Conservation (phyloP, 2,329 filamentous ascomycete species). For the Neurospora sp. region DNA sequence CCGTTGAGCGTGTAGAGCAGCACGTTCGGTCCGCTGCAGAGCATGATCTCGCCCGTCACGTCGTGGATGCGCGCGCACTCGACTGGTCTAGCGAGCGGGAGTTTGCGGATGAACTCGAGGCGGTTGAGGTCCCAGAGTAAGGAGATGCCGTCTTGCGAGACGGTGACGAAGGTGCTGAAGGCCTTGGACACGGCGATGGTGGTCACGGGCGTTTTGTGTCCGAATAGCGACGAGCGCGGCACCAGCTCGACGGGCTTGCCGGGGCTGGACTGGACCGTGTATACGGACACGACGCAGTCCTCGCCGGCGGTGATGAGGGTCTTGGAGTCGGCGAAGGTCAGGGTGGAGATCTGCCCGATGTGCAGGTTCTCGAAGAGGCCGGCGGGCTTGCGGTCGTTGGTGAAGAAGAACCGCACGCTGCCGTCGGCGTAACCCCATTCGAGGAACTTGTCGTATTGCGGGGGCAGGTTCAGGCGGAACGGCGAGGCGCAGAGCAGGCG, state of each 20-base stretch:
- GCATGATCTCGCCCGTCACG: slow-evolving; percentile 77
- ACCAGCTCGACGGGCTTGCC: slow-evolving; percentile 69
- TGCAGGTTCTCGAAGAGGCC: slow-evolving; percentile 92
- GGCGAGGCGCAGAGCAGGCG: slow-evolving; percentile 74
- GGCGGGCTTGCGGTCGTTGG: slow-evolving; percentile 58
- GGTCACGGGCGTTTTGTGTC: slow-evolving; percentile 76
- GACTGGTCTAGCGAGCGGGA: slow-evolving; percentile 47
- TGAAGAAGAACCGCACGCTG: slow-evolving; percentile 82
- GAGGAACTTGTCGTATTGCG: slow-evolving; percentile 78
- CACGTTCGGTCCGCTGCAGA: slow-evolving; percentile 69
- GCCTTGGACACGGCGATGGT: slow-evolving; percentile 77
- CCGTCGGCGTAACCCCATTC: slow-evolving; percentile 96
- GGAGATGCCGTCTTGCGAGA: slow-evolving; percentile 70
- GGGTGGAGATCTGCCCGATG: slow-evolving; percentile 76
- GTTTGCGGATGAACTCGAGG: slow-evolving; percentile 71
- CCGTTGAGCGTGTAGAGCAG: slow-evolving; percentile 84
- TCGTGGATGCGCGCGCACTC: slow-evolving; percentile 84
- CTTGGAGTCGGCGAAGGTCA: slow-evolving; percentile 78
- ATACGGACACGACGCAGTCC: slow-evolving; percentile 84
- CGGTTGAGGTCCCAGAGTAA: slow-evolving; percentile 93
- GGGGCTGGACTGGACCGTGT: slow-evolving; percentile 55
- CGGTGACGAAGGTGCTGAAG: slow-evolving; percentile 80
- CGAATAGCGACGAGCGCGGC: slow-evolving; percentile 74
- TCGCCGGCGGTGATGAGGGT: slow-evolving; percentile 86
- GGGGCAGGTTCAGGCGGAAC: slow-evolving; percentile 79